Evolutionary conservation across 2,329 filamentous ascomycete species (phyloP), one percentile per base, ranked within the genome.

Genomic region (Mycosphaerella sp.): DNA sequence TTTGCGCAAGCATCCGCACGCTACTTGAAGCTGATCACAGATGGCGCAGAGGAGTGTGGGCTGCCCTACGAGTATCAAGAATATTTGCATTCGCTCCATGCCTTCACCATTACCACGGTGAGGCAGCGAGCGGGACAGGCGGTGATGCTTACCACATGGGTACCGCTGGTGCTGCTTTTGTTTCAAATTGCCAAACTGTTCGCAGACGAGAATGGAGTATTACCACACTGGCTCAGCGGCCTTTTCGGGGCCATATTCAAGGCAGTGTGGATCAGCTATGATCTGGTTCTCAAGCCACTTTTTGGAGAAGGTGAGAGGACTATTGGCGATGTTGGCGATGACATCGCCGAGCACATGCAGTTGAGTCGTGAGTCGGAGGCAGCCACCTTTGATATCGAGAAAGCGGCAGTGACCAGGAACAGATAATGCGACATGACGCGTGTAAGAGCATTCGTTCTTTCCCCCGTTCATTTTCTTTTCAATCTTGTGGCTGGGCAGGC

Each of bases 241-340:
- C 46, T 78, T 0, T 73, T 77, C 50, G 76, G 74, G 0, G 67
- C 73, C 1, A 10, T 85, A 1, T 81, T 85, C 52, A 75, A 70
- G 1, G 65, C 74, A 0, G 69, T 82, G 59, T 90, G 86, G 86
- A 62, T 59, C 41, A 76, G 70, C 41, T 88, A 89, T 69, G 85
- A 89, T 70, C 54, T 45, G 0, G 64, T 80, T 14, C 84, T 85
- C 59, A 84, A 81, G 67, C 72, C 70, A 0, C 36, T 84, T 0
- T 96, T 94, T 74, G 91, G 91, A 0, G 87, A 97, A 64, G 93
- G 93, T 0, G 91, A 97, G 75, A 79, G 80, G 60, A 82, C 79
- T 1, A 63, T 75, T 8, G 56, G 62, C 13, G 61, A 65, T 49
- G 61, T 62, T 30, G 56, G 40, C 14, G 46, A 41, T 4, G 37